Base-by-base conservation (phyloP, 2,329 filamentous ascomycete species). In the Colletotrichum chlorophyti region DNA sequence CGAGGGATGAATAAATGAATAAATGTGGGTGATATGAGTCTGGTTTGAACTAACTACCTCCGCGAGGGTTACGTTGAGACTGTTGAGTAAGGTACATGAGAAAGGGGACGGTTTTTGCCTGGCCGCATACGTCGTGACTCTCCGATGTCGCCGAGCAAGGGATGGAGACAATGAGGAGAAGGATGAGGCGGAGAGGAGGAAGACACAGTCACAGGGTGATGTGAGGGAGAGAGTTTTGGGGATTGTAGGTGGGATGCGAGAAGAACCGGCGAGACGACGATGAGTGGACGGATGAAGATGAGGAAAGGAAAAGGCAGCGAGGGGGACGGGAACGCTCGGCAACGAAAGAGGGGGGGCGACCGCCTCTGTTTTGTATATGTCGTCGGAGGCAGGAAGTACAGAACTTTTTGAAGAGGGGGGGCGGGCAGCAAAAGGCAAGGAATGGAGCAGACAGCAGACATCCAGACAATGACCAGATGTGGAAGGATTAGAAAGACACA, bases 321-420 rank as follows among this genome's bases (percentile, higher is more conserved):
- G 21, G 35, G 32, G 50, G 40, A 35, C 35, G 32, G 55, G 50
- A 48, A 51, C 31, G 26, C 26, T 17, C 40, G 46, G 43, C 43
- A 51, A 43, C 10, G 41, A 45, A 29, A 43, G 55, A 52, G 54
- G 54, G 29, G 51, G 38, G 19, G 58, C 46, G 53, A 40, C 40
- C 32, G 52, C 46, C 58, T 60, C 49, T 46, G 58, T 60, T 60
- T 60, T 60, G 58, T 60, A 60, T 60, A n/a, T n/a, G 34, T 60
- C 53, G 58, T 60, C 52, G 53, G 53, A 58, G 58, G 27, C 53
- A 45, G 24, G 29, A 46, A 40, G 52, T 51, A 48, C 55, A 32
- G 51, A 49, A 60, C 43, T 52, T 49, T 54, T n/a, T n/a, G n/a
- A n/a, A n/a, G n/a, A n/a, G n/a, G 37, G 57, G 49, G 40, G 24